Evolutionary conservation across 192 early-diverging fungal species (phyloP).

Genomic region (Coemansia sp.): DNA sequence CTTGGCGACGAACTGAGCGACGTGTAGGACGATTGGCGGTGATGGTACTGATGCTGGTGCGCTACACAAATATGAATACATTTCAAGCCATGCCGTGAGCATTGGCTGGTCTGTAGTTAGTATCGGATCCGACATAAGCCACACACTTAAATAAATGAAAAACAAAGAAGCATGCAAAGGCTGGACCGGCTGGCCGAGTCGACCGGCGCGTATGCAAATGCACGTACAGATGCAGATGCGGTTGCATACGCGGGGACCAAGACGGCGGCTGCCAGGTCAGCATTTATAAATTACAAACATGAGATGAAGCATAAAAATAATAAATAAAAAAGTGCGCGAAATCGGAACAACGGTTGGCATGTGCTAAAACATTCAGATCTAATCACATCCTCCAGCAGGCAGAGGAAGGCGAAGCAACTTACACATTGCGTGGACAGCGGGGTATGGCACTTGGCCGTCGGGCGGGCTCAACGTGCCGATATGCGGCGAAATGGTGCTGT

Average conservation of each 20-base stretch:
- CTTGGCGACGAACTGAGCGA: constrained; percentile 34
- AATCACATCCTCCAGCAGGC: neutral
- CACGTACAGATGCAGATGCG: too few relatives aligned
- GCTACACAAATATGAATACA: constrained; percentile 19
- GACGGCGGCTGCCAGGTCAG: too few relatives aligned
- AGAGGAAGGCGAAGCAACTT: constrained; percentile 6
- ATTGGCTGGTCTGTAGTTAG: too few relatives aligned
- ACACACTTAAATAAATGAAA: neutral
- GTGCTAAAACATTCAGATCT: neutral
- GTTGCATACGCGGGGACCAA: too few relatives aligned
- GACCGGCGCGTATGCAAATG: neutral
- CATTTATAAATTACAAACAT: neutral
- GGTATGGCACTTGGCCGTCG: constrained; percentile 35
- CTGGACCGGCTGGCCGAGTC: neutral
- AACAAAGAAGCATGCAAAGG: neutral
- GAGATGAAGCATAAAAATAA: neutral
- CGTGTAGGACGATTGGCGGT: constrained; percentile 41
- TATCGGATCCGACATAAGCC: neutral
- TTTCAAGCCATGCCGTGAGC: too few relatives aligned
- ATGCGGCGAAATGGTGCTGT: constrained; percentile 39
- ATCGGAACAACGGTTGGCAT: neutral
- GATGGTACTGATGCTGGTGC: constrained; percentile 8
- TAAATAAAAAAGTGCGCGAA: neutral
- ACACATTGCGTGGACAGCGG: constrained; percentile 5
- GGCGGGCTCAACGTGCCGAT: constrained; percentile 40